Base-by-base conservation (phyloP, 768 basidiomycete genomes). In the Amanita rubescens region DNA sequence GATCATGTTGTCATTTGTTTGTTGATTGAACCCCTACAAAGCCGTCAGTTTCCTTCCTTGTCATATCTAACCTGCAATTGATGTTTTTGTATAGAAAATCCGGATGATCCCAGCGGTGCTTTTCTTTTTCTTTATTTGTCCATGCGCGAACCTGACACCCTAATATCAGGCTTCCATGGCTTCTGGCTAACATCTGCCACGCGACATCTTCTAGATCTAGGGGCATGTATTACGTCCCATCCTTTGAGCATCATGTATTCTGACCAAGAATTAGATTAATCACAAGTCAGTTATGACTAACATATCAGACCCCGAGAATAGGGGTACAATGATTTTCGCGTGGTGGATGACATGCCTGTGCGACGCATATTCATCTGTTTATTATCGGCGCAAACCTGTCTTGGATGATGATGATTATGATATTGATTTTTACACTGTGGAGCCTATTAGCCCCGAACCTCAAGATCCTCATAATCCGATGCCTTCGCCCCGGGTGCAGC, bases 311-410 rank as follows among this genome's bases (percentile, higher is more conserved):
- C 75, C 80, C 37, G 89, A 90, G 61, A 81, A 75, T 47, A 81
- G 85, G 49, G 85, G 87, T 22, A 90, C 86, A 5, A 88, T 92
- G 84, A 86, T 89, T 49, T 93, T 91, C 63, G 86, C 91, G 1
- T 94, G 92, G 87, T 94, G 93, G 91, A 87, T 93, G 81, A 85
- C 91, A 7, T 89, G 86, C 67, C 73, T 93, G 43, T 76, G 80
- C 32, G 94, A 96, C 62, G 89, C 90, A 6, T 91, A 87, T 69
- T 81, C 82, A 24, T 80, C 90, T 27, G 82, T 83, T 30, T 93
- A 91, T 67, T 90, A 92, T 70, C 81, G 90, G 56, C 77, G 85
- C 57, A 91, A 92, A 68, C 90, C 91, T 6, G 76, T 86, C 60
- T 72, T 94, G 72, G 88, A 90, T 64, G 90, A 92, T 59, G 85